A percentile compares a stretch with the other conserved stretches of the same genome.
These are phyloP conservation scores for Hyaloscypha bicolor DNA, from an alignment of 495 filamentous ascomycete species.

Conservation along the genomic window DNA sequence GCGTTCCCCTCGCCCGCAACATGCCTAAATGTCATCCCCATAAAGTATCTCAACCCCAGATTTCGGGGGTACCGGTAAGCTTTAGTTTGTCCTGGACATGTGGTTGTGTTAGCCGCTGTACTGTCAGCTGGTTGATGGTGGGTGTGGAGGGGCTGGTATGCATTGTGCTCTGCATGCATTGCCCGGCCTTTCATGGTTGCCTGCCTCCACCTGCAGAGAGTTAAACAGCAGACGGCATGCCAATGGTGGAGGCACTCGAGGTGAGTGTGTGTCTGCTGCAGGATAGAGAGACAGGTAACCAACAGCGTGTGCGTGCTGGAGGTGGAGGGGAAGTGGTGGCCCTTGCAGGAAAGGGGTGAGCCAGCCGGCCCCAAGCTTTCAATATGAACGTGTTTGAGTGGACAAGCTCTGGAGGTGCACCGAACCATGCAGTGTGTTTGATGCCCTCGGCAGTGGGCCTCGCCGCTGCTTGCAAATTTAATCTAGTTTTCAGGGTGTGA, in stretches of 20 bases:
- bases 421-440: not conserved
- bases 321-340: not conserved
- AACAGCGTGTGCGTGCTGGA: not conserved
- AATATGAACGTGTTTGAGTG: not conserved
- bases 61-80: not conserved
- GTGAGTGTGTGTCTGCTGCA: not conserved
- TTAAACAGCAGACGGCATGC: not conserved
- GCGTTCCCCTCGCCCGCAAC: not conserved
- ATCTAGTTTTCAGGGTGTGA: not conserved
- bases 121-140: not conserved
- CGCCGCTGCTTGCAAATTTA: not conserved
- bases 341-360: not conserved
- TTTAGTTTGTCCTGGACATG: not conserved
- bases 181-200: not conserved
- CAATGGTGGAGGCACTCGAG: not conserved
- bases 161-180: not conserved
- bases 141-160: not conserved
- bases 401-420: not conserved
- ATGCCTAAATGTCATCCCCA: not conserved
- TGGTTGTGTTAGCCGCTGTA: not conserved
- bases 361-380: not conserved
- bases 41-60: constrained; percentile 1
- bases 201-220: not conserved
- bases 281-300: not conserved
- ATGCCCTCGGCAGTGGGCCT: not conserved